These are phyloP conservation scores for Warburgia ugandensis DNA, from an alignment of 164 flowering plant species.

Conservation along the genomic window DNA sequence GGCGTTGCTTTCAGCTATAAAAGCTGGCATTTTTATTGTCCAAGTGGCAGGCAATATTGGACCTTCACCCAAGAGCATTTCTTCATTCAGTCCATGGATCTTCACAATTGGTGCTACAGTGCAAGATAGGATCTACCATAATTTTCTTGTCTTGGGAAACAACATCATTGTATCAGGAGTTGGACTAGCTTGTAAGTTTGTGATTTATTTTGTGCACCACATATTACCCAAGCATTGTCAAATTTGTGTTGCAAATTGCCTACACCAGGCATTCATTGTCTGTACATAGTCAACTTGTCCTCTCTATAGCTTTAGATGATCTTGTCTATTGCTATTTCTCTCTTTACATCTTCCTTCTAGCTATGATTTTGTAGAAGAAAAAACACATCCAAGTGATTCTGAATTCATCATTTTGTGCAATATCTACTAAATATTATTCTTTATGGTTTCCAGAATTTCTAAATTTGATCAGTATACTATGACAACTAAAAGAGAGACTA, in stretches of 20 bases:
- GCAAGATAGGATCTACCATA: constrained; percentile 73
- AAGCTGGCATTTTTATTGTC: constrained; percentile 87
- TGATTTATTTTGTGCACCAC: neutral
- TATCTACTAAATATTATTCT: too few species aligned
- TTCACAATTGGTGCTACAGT: constrained; percentile 92
- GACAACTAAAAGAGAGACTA: too few species aligned
- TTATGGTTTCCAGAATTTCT: too few species aligned
- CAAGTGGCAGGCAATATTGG: constrained; percentile 99
- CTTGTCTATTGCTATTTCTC: too few species aligned
- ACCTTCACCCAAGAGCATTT: constrained; percentile 82
- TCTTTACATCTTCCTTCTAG: too few species aligned
- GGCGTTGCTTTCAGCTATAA: constrained; percentile 90
- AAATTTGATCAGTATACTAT: too few species aligned
- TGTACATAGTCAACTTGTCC: too few species aligned
- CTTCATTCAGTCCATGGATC: constrained; percentile 99
- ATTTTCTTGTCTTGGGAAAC: constrained; percentile 76
- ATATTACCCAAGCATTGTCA: neutral
- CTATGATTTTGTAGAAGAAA: too few species aligned
- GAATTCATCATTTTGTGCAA: too few species aligned
- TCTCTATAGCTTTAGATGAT: too few species aligned
- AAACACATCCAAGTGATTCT: too few species aligned
- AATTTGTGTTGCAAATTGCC: neutral
- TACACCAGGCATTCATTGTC: too few species aligned
- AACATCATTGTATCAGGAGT: constrained; percentile 69
- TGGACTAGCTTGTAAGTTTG: constrained; percentile 86